Conservation (phyloP, 768 basidiomycete genomes). For the Kwoniella pini region DNA sequence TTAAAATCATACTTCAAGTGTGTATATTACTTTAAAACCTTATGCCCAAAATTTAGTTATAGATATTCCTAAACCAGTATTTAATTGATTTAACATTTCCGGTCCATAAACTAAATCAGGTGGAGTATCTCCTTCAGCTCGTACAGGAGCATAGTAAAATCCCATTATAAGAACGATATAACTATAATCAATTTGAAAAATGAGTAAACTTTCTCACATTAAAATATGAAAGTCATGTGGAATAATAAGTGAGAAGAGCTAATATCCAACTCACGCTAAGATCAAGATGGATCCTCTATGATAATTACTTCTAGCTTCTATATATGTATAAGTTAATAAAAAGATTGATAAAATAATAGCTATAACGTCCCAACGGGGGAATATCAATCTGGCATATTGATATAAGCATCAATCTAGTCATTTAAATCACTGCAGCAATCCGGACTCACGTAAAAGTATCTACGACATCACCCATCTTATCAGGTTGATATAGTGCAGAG, state of each 20-base stretch:
- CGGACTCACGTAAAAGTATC: conserved; percentile 88
- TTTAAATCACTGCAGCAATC: conserved; percentile 5
- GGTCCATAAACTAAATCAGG: conserved; percentile 13
- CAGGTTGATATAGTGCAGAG: conserved; percentile 89
- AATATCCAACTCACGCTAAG: conserved; percentile 65
- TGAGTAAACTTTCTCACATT: background rate
- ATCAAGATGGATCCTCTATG: conserved; percentile 95
- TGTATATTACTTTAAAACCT: background rate
- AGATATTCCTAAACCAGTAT: background rate
- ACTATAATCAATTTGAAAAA: conserved; percentile 56
- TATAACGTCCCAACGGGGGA: conserved; percentile 98
- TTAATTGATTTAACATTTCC: background rate
- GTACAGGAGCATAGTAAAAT: conserved; percentile 72
- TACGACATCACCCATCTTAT: conserved; percentile 79
- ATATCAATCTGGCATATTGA: conserved; percentile 84
- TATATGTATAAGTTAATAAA: conserved; percentile 96
- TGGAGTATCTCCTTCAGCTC: conserved; percentile 8
- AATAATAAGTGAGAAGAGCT: too few species aligned
- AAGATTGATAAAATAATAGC: conserved; percentile 94
- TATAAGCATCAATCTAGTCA: too few species aligned
- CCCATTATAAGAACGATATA: conserved; percentile 89
- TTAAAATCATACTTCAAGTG: background rate
- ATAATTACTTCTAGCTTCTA: conserved; percentile 98
- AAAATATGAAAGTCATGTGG: too few species aligned
- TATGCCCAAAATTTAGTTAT: conserved; percentile 19